A percentile compares a stretch with the other conserved stretches of the same genome.
Conservation (phyloP, 1,139 yeast genomes). For the Yamadazyma diospyri region DNA sequence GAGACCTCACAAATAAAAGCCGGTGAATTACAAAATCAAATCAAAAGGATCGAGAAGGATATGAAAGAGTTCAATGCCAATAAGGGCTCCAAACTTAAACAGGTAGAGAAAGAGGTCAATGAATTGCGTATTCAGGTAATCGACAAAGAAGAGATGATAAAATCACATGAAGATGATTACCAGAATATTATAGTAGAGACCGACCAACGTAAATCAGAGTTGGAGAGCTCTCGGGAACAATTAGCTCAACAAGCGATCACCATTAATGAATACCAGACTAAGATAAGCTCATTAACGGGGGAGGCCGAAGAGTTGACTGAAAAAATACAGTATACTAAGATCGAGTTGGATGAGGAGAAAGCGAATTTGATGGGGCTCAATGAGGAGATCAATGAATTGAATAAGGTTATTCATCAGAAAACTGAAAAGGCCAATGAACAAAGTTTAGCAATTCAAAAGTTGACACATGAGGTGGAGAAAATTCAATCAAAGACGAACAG, state of each 20-base stretch:
- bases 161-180: constrained; percentile 47
- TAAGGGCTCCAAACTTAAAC: constrained; percentile 75
- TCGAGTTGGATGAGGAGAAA: constrained; percentile 58
- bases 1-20: constrained; percentile 26
- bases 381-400: constrained; percentile 73
- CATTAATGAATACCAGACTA: constrained; percentile 37
- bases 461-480: constrained; percentile 64
- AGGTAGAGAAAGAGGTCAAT: constrained; percentile 56
- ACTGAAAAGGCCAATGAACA: constrained; percentile 46
- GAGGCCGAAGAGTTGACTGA: constrained; percentile 27
- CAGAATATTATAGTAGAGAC: constrained; percentile 66
- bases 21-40: constrained; percentile 34
- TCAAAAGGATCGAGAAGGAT: constrained; percentile 65
- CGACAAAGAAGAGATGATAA: constrained; percentile 41
- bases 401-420: constrained; percentile 49
- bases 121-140: constrained; percentile 33
- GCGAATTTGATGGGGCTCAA: constrained; percentile 64
- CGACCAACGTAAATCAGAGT: constrained; percentile 65
- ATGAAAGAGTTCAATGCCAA: constrained; percentile 78
- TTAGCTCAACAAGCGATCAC: constrained; percentile 23
- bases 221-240: constrained; percentile 43
- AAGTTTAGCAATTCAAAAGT: constrained; percentile 55
- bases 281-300: constrained; percentile 23
- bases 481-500: constrained; percentile 39
- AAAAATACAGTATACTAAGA: constrained; percentile 33